Conservation (phyloP, 2,329 filamentous ascomycete genomes). For the Alternaria tenuissima region DNA sequence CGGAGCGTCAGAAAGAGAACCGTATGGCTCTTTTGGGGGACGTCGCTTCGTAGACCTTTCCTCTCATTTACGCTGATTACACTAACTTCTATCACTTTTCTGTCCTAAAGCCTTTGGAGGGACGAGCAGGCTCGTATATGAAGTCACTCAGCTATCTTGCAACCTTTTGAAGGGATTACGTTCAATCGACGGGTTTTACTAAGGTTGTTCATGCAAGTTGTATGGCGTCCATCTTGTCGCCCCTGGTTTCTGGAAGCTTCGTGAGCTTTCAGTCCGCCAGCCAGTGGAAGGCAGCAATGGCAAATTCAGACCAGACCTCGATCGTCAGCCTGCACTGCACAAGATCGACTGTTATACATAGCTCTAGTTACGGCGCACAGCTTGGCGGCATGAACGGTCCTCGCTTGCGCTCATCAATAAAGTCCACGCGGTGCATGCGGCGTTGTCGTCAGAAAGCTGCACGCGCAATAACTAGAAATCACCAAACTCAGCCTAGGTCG, state of each 20-base stretch:
- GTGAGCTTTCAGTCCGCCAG: background rate
- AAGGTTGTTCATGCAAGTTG: background rate
- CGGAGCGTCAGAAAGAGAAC: background rate
- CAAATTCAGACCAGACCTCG: background rate
- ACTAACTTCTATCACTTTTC: background rate
- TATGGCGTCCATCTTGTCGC: background rate
- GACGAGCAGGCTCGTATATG: background rate
- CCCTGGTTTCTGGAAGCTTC: background rate
- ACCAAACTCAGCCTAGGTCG: conserved; percentile 22
- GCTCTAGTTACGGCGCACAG: conserved; percentile 5
- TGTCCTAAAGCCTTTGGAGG: background rate
- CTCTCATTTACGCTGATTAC: background rate
- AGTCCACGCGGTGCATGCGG: conserved; percentile 16
- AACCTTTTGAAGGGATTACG: background rate
- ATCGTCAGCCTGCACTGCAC: conserved; percentile 11
- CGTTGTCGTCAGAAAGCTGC: conserved; percentile 22
- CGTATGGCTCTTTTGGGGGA: background rate
- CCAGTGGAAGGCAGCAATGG: background rate
- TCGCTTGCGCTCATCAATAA: conserved; percentile 16
- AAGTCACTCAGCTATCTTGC: background rate
- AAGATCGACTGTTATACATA: conserved; percentile 3
- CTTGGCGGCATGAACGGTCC: conserved; percentile 8
- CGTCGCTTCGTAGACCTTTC: background rate
- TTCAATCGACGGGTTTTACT: background rate
- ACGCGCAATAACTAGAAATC: conserved; percentile 33